Evolutionary conservation across 495 filamentous ascomycete genomes (phyloP), one percentile per base, ranked within the genome.

Genomic region (Aspergillus sparsus): DNA sequence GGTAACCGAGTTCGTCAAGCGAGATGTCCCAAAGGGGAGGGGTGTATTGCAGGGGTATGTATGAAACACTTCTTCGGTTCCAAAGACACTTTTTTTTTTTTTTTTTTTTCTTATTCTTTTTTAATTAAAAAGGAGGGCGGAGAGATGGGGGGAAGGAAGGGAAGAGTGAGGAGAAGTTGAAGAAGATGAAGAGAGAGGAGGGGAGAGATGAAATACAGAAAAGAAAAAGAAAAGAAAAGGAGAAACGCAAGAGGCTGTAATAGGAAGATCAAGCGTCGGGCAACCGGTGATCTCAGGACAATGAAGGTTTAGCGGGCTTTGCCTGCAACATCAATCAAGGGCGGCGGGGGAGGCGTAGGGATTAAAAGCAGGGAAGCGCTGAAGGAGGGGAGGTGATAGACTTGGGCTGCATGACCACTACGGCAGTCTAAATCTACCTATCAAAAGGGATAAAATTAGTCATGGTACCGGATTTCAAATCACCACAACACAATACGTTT

Each of bases 331-430:
- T 47, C 12, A 11, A 15, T 42, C 39, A 15, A 47, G n/a, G 44
- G 11, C 3, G 44, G 27, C 6, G 44, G 44, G 15, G 44, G 42
- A 5, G 5, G 8, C 9, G 34, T 45, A 34, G 18, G 54, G 54
- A 46, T 56, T 49, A 37, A 37, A 59, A 53, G 56, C 56, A 58
- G 16, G 47, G 49, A n/a, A 13, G 27, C 31, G 55, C 18, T 13
- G 47, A 33, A 50, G 21, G 55, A 57, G 45, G 55, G 44, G 33
- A 57, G 16, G 42, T 49, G 27, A n/a, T 11, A 33, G 36, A 16
- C 0, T 51, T 34, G 45, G 31, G 36, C 56, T 59, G 57, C 57
- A 59, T 53, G 57, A 32, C 57, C 31, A 27, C 21, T 27, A 27
- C 21, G 21, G 21, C 21, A 27, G 21, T 27, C 21, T 27, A 27